Base-by-base conservation (phyloP, 2,329 filamentous ascomycete species). In the Penicillium sp. region DNA sequence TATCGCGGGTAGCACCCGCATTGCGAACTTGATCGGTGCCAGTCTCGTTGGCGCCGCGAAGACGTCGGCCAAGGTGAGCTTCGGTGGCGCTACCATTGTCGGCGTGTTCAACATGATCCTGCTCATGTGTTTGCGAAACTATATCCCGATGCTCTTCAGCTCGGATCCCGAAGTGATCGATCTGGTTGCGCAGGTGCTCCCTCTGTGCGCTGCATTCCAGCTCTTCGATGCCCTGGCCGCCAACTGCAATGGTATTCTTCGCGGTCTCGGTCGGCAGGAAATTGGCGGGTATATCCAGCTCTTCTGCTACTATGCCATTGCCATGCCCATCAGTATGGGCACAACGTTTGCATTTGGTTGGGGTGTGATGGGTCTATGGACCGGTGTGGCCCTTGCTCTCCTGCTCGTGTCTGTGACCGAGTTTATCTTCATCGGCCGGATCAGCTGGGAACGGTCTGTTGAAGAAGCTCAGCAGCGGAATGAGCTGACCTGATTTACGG, bases 21-120 rank as follows among this genome's bases (percentile, higher is more conserved):
- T 96, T 11, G 91, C 90, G 14, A 97, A 96, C 59, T 73, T 97
- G 27, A 94, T 97, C 51, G 93, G 91, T 7, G 90, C 91, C 0
- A 85, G 84, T 1, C 77, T 96, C 9, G 83, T 87, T 2, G 82
- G 84, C 37, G 86, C 90, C 0, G 90, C 90, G 13, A 88, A 84
- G 63, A 86, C 81, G 3, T 86, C 86, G 0, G 86, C 86, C n/a
- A 84, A 80, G 67, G 89, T 95, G 46, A 84, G 82, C 3, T 77
- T 94, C 52, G 74, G 76, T 1, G 79, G 79, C 3, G 84, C 86
- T 3, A 73, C 80, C 40, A 54, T 86, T 13, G 78, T 95, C n/a
- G 89, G 90, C 14, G 47, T 89, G 11, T 77, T 91, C 64, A 97
- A 96, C 67, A 73, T 91, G 39, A 72, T 81, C 8, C 49, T 95